Percentiles rank a stretch among this genome's conserved stretches.
Conservation (phyloP, 495 filamentous ascomycete genomes). For the Margaritispora aquatica region DNA sequence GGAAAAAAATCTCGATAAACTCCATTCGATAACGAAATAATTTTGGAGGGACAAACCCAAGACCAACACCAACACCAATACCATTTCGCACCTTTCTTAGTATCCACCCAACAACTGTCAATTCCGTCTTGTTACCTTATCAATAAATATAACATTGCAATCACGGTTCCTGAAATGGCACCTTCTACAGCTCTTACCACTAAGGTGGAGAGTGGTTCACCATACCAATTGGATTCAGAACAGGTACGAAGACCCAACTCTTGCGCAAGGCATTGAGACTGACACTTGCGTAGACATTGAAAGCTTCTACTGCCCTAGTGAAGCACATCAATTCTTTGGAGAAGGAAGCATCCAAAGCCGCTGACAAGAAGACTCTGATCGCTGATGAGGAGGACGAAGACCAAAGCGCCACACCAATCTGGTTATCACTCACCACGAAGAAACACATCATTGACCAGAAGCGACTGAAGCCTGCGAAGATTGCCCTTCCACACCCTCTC, state of each 20-base stretch:
- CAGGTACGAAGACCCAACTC: slow-evolving; percentile 28
- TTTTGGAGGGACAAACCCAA: slow-evolving; percentile 10
- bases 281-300: slow-evolving; percentile 30
- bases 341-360: slow-evolving; percentile 40
- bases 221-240: slow-evolving; percentile 33
- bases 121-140: too few species aligned
- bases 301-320: slow-evolving; percentile 76
- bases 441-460: slow-evolving; percentile 72
- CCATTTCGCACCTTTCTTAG: not conserved
- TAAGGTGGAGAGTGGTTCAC: slow-evolving; percentile 34
- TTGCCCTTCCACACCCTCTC: slow-evolving; percentile 61
- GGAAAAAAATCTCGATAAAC: slow-evolving; percentile 7
- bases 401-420: slow-evolving; percentile 50
- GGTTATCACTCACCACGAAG: slow-evolving; percentile 85
- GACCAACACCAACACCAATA: too few species aligned
- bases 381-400: slow-evolving; percentile 51
- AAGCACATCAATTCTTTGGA: slow-evolving; percentile 70
- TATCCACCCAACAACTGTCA: not conserved
- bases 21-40: slow-evolving; percentile 4
- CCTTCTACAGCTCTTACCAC: slow-evolving; percentile 42
- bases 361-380: slow-evolving; percentile 68
- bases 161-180: slow-evolving; percentile 19
- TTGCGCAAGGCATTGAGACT: not conserved
- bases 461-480: slow-evolving; percentile 66
- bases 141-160: not conserved